phyloP scores from a whole-genome alignment of 2,329 filamentous ascomycete genomes.

The Alternaria viburni region DNA sequence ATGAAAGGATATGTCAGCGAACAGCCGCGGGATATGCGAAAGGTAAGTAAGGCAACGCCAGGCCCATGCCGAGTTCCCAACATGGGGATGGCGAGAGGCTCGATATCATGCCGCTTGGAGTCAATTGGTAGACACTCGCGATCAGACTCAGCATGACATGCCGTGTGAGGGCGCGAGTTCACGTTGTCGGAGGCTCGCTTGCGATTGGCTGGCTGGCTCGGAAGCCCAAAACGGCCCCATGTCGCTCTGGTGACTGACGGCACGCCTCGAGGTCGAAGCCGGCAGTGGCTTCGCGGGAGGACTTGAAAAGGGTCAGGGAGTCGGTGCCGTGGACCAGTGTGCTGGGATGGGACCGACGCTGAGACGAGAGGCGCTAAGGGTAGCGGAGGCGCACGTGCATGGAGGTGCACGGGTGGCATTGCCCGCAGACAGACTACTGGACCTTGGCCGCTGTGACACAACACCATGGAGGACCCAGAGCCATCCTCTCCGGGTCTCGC shows the following conservation, averaged over 20 bases:
- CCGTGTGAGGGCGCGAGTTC: conserved; percentile 26
- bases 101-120: conserved; percentile 15
- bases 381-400: conserved; percentile 16
- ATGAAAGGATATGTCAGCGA: conserved; percentile 11
- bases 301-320: conserved; percentile 4
- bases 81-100: background rate
- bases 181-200: conserved; percentile 7
- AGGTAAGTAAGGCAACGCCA: conserved; percentile 7
- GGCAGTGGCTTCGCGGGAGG: conserved; percentile 1
- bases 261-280: conserved; percentile 16
- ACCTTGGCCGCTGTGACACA: conserved; percentile 32
- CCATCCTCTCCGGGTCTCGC: conserved; percentile 28
- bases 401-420: conserved; percentile 9
- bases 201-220: conserved; percentile 20
- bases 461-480: conserved; percentile 42
- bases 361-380: conserved; percentile 14
- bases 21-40: background rate
- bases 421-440: conserved; percentile 22
- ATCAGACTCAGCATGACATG: conserved; percentile 21
- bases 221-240: conserved; percentile 16
- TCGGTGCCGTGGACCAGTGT: conserved; percentile 21
- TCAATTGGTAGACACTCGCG: conserved; percentile 19
- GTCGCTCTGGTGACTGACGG: conserved; percentile 4
- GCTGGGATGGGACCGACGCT: conserved; percentile 12
- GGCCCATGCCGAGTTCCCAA: conserved; percentile 1